Conservation (phyloP, 768 basidiomycete species). For the Boletus edulis region DNA sequence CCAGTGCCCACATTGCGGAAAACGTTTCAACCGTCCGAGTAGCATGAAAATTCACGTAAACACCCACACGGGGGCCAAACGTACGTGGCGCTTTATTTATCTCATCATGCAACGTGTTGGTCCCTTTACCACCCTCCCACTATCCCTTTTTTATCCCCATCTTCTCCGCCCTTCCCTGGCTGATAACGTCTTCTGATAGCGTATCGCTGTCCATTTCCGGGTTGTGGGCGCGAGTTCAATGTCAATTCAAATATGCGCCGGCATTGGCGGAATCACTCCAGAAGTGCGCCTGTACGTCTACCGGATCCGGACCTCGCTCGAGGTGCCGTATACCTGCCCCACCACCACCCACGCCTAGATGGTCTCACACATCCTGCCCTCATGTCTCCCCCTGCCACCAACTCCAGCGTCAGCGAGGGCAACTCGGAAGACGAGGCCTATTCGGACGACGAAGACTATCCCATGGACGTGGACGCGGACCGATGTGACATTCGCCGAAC, state of each 20-base stretch:
- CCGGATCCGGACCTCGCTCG: constrained; percentile 20
- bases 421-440: constrained; percentile 28
- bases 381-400: constrained; percentile 30
- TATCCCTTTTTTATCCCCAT: constrained; percentile 5
- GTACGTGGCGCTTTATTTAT: constrained; percentile 24
- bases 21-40: constrained; percentile 42
- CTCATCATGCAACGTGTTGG: constrained; percentile 20
- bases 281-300: constrained; percentile 23
- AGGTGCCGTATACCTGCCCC: constrained; percentile 13
- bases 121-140: constrained; percentile 13
- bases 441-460: constrained; percentile 25
- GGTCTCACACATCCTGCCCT: constrained; percentile 13
- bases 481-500: constrained; percentile 1
- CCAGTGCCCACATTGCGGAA: constrained; percentile 37
- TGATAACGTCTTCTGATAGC: constrained; percentile 40
- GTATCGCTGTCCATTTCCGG: constrained; percentile 70
- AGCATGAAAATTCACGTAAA: constrained; percentile 43
- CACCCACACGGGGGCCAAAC: constrained; percentile 40
- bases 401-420: constrained; percentile 28
- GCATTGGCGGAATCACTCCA: constrained; percentile 67
- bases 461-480: constrained; percentile 27
- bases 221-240: constrained; percentile 76
- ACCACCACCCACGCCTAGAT: constrained; percentile 11
- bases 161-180: neutral
- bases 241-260: constrained; percentile 85